Evolutionary conservation across 2,329 filamentous ascomycete species (phyloP).

Genomic region (Penicillium sp.): DNA sequence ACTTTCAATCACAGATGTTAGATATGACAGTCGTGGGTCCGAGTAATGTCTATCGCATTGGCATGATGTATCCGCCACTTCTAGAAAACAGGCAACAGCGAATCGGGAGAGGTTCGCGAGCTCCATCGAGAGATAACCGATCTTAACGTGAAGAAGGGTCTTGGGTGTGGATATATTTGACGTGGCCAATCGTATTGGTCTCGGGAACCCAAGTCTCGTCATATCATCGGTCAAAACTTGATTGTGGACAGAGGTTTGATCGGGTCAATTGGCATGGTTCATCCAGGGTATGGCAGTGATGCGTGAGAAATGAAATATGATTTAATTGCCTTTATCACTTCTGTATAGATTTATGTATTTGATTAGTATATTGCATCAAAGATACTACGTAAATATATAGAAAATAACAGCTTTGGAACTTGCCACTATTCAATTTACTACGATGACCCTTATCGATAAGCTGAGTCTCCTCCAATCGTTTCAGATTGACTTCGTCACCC

Average conservation of each 20-base stretch:
- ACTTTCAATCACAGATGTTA: constrained; percentile 45
- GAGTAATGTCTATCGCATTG: constrained; percentile 53
- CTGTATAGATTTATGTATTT: too few relatives aligned
- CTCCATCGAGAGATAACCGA: constrained; percentile 34
- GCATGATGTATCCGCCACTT: constrained; percentile 51
- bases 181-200: constrained; percentile 52
- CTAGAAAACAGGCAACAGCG: constrained; percentile 37
- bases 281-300: too few relatives aligned
- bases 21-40: constrained; percentile 36
- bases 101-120: constrained; percentile 38
- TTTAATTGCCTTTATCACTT: too few relatives aligned
- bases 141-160: constrained; percentile 50
- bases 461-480: too few relatives aligned
- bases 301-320: too few relatives aligned
- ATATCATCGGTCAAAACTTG: constrained; percentile 55
- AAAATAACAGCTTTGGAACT: too few relatives aligned
- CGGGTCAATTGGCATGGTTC: too few relatives aligned
- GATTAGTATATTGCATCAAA: too few relatives aligned
- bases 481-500: too few relatives aligned
- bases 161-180: constrained; percentile 57
- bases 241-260: constrained; percentile 34
- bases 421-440: too few relatives aligned
- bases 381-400: too few relatives aligned
- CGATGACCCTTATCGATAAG: too few relatives aligned
- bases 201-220: constrained; percentile 54